These are phyloP conservation scores for Podila epicladia DNA, from an alignment of 192 early-diverging fungal genomes.

Conservation along the genomic window DNA sequence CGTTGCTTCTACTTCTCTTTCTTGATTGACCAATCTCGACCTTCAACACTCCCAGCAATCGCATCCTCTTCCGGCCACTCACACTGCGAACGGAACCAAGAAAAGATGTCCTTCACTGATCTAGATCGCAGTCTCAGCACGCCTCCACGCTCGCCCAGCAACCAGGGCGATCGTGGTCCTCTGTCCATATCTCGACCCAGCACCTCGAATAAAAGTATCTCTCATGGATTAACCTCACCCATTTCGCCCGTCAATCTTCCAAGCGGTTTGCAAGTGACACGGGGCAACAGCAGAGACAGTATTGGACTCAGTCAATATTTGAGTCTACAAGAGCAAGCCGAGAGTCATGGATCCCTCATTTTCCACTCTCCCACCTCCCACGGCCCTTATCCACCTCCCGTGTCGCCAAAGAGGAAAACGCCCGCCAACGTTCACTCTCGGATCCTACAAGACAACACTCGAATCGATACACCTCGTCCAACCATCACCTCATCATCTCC, in stretches of 20 bases:
- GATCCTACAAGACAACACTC: slow-evolving; percentile 35
- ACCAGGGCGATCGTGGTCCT: neutral
- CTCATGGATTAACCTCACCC: neutral
- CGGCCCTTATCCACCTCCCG: slow-evolving; percentile 23
- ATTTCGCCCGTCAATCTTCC: slow-evolving; percentile 14
- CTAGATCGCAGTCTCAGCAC: slow-evolving; percentile 30
- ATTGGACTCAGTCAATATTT: slow-evolving; percentile 4
- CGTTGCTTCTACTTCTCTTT: neutral
- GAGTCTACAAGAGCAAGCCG: neutral
- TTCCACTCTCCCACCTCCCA: neutral
- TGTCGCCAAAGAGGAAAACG: slow-evolving; percentile 16
- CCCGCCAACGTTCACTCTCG: slow-evolving; percentile 29
- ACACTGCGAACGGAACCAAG: too few relatives aligned
- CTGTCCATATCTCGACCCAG: neutral
- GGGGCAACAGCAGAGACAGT: slow-evolving; percentile 23
- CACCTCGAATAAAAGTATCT: neutral
- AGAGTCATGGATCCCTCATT: neutral
- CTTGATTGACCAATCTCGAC: neutral
- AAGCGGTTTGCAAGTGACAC: slow-evolving; percentile 14
- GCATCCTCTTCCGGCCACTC: too few relatives aligned
- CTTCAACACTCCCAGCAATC: too few relatives aligned
- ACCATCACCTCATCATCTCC: slow-evolving; percentile 13
- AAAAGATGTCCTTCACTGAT: slow-evolving; percentile 35
- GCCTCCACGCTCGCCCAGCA: slow-evolving; percentile 24
- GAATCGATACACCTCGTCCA: slow-evolving; percentile 41